Evolutionary conservation across 2,329 filamentous ascomycete species (phyloP).

Genomic region (Zalaria sp.): DNA sequence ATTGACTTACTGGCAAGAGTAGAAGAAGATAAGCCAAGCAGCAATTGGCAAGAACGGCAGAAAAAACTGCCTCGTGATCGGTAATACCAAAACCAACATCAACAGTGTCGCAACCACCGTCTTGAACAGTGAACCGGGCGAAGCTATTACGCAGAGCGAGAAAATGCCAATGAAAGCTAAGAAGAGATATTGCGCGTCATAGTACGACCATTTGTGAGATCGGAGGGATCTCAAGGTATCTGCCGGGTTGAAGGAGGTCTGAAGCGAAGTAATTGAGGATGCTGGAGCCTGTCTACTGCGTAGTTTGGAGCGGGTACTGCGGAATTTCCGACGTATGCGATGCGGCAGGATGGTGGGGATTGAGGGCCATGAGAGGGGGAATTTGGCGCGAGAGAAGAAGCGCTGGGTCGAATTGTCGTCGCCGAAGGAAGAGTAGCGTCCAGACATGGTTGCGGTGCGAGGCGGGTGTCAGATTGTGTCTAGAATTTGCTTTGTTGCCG

Average conservation of each 20-base stretch:
- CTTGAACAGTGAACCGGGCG: conserved; percentile 65
- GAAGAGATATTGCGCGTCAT: conserved; percentile 75
- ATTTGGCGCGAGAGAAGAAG: conserved; percentile 27
- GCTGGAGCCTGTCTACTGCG: conserved; percentile 52
- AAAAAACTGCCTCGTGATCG: conserved; percentile 81
- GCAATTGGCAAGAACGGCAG: conserved; percentile 74
- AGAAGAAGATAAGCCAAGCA: conserved; percentile 83
- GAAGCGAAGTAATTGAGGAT: conserved; percentile 59
- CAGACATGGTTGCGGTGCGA: background rate
- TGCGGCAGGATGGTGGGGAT: conserved; percentile 44
- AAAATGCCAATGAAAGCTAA: conserved; percentile 65
- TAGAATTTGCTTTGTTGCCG: background rate
- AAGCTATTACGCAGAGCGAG: conserved; percentile 67
- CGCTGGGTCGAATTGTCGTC: conserved; percentile 16
- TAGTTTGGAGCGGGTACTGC: conserved; percentile 47
- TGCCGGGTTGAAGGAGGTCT: conserved; percentile 69
- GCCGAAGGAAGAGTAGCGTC: conserved; percentile 7
- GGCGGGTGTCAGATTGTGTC: background rate
- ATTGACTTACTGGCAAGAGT: conserved; percentile 68
- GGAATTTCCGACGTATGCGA: conserved; percentile 50
- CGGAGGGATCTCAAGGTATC: conserved; percentile 66
- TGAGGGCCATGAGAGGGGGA: conserved; percentile 33
- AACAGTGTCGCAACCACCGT: conserved; percentile 54
- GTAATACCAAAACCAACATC: conserved; percentile 59
- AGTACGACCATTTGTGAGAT: conserved; percentile 63